Conservation (phyloP, 768 basidiomycete species). For the Leccinum incarnatum region DNA sequence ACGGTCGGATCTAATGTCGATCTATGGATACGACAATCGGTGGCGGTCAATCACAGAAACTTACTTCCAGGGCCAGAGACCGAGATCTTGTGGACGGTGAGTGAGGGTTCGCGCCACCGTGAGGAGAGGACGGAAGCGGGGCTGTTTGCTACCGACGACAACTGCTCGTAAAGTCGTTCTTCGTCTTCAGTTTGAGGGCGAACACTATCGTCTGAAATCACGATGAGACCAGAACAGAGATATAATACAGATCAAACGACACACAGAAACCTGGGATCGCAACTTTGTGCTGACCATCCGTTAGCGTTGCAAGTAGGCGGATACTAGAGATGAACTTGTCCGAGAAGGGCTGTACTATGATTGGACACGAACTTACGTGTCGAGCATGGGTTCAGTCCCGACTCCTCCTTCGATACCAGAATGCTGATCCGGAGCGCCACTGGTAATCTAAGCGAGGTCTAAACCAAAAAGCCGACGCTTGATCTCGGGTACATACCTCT, state of each 20-base stretch:
- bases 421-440: conserved; percentile 76
- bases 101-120: conserved; percentile 87
- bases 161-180: conserved; percentile 58
- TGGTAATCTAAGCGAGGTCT: conserved; percentile 52
- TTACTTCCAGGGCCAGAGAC: conserved; percentile 79
- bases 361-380: conserved; percentile 57
- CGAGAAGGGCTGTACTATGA: not conserved
- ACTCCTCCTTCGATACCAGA: conserved; percentile 94
- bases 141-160: conserved; percentile 66
- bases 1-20: conserved; percentile 68
- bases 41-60: conserved; percentile 15
- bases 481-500: conserved; percentile 44
- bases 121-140: conserved; percentile 68
- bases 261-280: conserved; percentile 81
- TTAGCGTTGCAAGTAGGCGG: conserved; percentile 70
- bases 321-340: conserved; percentile 47
- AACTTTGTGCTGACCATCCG: conserved; percentile 54
- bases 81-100: conserved; percentile 83
- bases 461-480: not conserved
- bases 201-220: conserved; percentile 66
- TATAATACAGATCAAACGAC: conserved; percentile 29
- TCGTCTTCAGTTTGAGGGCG: conserved; percentile 68
- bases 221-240: not conserved
- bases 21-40: not conserved
- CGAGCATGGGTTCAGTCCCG: conserved; percentile 85